These are phyloP conservation scores for Marasmius oreades DNA, from an alignment of 1,284 basidiomycete genomes.

Conservation along the genomic window DNA sequence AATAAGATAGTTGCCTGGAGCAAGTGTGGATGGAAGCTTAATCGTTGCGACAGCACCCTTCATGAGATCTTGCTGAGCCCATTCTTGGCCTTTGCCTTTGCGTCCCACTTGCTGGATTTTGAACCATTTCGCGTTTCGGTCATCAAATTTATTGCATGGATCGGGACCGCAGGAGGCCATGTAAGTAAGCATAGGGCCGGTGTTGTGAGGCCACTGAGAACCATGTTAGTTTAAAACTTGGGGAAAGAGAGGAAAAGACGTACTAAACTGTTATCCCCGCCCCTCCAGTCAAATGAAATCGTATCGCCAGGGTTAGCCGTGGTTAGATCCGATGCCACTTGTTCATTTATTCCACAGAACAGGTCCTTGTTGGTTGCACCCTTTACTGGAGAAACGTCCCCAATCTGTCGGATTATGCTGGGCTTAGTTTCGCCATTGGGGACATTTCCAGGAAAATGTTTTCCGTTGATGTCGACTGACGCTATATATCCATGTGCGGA, in stretches of 20 bases:
- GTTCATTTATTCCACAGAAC: conserved; percentile 61
- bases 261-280: conserved; percentile 45
- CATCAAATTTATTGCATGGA: conserved; percentile 58
- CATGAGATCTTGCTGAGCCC: conserved; percentile 34
- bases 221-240: conserved; percentile 1
- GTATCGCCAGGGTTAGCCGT: conserved; percentile 61
- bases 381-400: conserved; percentile 56
- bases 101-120: conserved; percentile 46
- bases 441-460: conserved; percentile 48
- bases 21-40: conserved; percentile 51
- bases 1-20: conserved; percentile 63
- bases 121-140: conserved; percentile 63
- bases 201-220: conserved; percentile 66
- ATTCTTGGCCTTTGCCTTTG: conserved; percentile 36
- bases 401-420: conserved; percentile 61
- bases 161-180: conserved; percentile 58
- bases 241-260: conserved; percentile 21
- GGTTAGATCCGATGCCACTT: conserved; percentile 48
- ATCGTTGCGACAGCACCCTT: conserved; percentile 36
- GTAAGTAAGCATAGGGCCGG: conserved; percentile 70
- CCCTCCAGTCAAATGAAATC: conserved; percentile 58
- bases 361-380: conserved; percentile 54
- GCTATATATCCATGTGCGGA: conserved; percentile 59
- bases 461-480: conserved; percentile 52
- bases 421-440: conserved; percentile 38